Evolutionary conservation across 192 early-diverging fungal species (phyloP), one percentile per base, ranked within the genome.

Genomic region (Gryganskiella cystojenkinii): DNA sequence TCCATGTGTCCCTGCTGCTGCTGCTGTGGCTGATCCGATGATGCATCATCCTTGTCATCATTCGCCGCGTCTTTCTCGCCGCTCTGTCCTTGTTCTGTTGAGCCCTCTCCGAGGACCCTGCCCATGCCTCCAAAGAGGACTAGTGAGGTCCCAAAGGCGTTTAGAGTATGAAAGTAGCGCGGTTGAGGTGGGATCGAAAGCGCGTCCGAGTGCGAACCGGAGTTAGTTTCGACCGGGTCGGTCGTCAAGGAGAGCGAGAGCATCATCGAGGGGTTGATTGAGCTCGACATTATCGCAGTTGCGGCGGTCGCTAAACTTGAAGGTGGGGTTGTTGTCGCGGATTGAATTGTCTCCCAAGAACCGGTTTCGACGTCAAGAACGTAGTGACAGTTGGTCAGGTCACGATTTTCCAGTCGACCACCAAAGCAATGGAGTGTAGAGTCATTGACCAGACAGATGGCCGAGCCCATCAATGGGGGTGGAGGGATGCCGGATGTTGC

Each of bases 101-200:
- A n/a, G n/a, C 13, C 37, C 7, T 44, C 27, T n/a, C 20, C 14
- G 35, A 40, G 40, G 6, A 54, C 24, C 28, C 31, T 42, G 22
- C 62, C 62, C 62, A 64, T 64, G 17, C 62, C 62, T 7, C 62
- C 62, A 64, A 64, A 64, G 14, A 64, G 62, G 51, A 64, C 40
- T 31, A 64, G 22, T 2, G 28, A 44, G 9, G 50, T 53, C 20
- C 40, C 62, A 44, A 42, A 64, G 14, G 62, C 43, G 24, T 54
- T 64, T 25, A 64, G 62, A 13, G 62, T 64, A 37, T 64, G 62
- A 20, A 64, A 64, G 28, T 64, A 64, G 15, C 62, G 62, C 11
- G 62, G 50, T 15, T 53, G 50, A 14, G 62, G 62, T 2, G 51
- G 62, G 3, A 54, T 6, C 15, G 62, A 64, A 4, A 64, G 14